phyloP scores from a whole-genome alignment of 2,329 filamentous ascomycete species.

The Cryphonectria radicalis region DNA sequence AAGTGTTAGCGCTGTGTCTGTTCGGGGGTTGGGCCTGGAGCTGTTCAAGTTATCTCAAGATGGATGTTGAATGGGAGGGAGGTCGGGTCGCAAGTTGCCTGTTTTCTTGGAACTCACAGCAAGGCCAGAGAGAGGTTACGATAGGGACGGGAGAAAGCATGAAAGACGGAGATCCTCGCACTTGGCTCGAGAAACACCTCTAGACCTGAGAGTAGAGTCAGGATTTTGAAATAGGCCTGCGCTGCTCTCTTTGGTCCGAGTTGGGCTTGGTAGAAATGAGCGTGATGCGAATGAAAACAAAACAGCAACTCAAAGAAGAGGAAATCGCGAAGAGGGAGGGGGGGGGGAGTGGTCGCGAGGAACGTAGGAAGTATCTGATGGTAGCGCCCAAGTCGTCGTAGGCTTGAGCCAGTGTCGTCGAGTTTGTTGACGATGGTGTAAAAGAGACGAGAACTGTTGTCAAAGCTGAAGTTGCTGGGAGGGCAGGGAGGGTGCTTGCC shows the following conservation, averaged over 20 bases:
- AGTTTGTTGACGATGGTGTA: neutral
- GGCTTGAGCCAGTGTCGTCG: neutral
- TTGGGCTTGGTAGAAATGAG: too few species aligned
- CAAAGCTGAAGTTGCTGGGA: neutral
- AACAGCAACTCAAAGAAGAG: neutral
- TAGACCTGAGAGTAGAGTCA: neutral
- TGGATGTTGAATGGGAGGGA: neutral
- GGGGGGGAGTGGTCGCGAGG: too few species aligned
- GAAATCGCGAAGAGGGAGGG: neutral
- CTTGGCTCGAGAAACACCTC: neutral
- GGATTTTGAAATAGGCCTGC: neutral
- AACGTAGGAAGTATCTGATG: neutral
- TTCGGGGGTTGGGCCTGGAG: too few species aligned
- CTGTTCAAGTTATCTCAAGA: neutral
- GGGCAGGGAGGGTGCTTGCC: neutral
- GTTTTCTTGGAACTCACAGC: neutral
- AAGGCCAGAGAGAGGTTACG: neutral
- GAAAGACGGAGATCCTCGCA: neutral
- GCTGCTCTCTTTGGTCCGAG: neutral
- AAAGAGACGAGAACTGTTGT: neutral
- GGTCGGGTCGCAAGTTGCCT: neutral
- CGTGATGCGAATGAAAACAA: too few species aligned
- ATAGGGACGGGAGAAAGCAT: neutral
- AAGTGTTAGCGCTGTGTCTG: neutral
- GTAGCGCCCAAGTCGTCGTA: too few species aligned